phyloP scores from a whole-genome alignment of 164 flowering plant genomes.

The Umbilicus rupestris region DNA sequence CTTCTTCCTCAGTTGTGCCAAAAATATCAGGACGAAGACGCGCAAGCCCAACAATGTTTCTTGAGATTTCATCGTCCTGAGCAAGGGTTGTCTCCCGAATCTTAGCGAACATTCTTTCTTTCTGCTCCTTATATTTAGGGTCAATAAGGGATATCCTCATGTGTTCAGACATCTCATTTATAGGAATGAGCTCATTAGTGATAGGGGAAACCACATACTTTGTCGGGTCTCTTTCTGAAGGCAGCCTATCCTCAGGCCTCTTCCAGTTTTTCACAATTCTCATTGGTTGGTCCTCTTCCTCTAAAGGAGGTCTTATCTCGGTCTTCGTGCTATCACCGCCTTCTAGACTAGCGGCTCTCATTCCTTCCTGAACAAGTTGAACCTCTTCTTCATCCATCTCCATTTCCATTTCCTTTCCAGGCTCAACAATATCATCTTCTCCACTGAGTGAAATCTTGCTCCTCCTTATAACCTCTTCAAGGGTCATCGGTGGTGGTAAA shows the following conservation, averaged over 20 bases:
- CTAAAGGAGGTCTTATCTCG: slow-evolving; percentile 29
- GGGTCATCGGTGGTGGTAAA: slow-evolving; percentile 89
- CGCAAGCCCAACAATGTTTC: slow-evolving; percentile 94
- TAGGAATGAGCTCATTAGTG: slow-evolving; percentile 83
- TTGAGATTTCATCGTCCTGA: slow-evolving; percentile 88
- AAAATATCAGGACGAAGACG: slow-evolving; percentile 96
- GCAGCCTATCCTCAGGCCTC: slow-evolving; percentile 92
- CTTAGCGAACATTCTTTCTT: slow-evolving; percentile 97
- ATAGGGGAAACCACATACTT: slow-evolving; percentile 90
- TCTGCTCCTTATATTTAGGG: slow-evolving; percentile 97
- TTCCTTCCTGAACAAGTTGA: slow-evolving; percentile 88
- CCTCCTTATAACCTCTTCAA: slow-evolving; percentile 94
- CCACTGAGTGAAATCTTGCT: slow-evolving; percentile 65
- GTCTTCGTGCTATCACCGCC: slow-evolving; percentile 51
- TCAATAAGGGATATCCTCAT: slow-evolving; percentile 97
- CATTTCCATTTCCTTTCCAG: slow-evolving; percentile 89
- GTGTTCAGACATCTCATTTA: slow-evolving; percentile 96
- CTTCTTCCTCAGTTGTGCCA: slow-evolving; percentile 99
- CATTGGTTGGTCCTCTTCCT: slow-evolving; percentile 83
- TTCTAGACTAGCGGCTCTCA: slow-evolving; percentile 71
- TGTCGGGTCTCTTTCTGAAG: slow-evolving; percentile 82
- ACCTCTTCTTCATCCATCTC: slow-evolving; percentile 99
- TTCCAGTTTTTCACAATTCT: slow-evolving; percentile 97
- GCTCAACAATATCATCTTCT: slow-evolving; percentile 62
- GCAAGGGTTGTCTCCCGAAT: slow-evolving; percentile 96